phyloP scores from a whole-genome alignment of 139 green algal genomes.

The Closterium sp. region DNA sequence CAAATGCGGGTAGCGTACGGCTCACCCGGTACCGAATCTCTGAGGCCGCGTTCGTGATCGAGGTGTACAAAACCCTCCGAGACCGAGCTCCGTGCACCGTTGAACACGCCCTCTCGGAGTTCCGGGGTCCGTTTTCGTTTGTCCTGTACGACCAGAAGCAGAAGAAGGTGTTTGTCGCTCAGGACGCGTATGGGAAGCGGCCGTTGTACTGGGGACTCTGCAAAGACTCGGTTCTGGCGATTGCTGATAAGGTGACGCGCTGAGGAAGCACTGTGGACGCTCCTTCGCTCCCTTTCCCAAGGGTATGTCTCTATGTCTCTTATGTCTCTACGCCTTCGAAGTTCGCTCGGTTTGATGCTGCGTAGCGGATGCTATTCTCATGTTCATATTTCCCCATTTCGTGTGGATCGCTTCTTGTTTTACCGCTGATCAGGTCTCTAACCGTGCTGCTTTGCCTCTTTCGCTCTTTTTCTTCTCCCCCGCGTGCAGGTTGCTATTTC shows the following conservation, averaged over 20 bases:
- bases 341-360: no score
- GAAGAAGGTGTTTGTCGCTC: slow-evolving; percentile 32
- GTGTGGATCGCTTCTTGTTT: background rate
- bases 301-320: no score
- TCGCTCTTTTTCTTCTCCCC: no score
- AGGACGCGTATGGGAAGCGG: slow-evolving; percentile 5
- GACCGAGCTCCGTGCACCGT: slow-evolving; percentile 15
- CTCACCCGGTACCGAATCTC: background rate
- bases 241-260: background rate
- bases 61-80: slow-evolving; percentile 25
- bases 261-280: background rate
- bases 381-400: no score
- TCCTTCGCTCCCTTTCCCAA: slow-evolving; percentile 20
- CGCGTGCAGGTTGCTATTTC: slow-evolving; percentile 24
- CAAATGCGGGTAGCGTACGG: slow-evolving; percentile 25
- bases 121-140: slow-evolving; percentile 33
- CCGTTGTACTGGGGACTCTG: slow-evolving; percentile 22
- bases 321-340: no score
- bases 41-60: slow-evolving; percentile 12
- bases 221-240: background rate
- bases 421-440: background rate
- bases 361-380: no score
- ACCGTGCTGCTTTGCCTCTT: background rate
- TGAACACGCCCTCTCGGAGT: slow-evolving; percentile 21
- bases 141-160: slow-evolving; percentile 14